Percentiles rank a stretch among this genome's conserved stretches.
Evolutionary conservation across 2,329 filamentous ascomycete species (phyloP).

Genomic region (Leptodontidium sp.): DNA sequence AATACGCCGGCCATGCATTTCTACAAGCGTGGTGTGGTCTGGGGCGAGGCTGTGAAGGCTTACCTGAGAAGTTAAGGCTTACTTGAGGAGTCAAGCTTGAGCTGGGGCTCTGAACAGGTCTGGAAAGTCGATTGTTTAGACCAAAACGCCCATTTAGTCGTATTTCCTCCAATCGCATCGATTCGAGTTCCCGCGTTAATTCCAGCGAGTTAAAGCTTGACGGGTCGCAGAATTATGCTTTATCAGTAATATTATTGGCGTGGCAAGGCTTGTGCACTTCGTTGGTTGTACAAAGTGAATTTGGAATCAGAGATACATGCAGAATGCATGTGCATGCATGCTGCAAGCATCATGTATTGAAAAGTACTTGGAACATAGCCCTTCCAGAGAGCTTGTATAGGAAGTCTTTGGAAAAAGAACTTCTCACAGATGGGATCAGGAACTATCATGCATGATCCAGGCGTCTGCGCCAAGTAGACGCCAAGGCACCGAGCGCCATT

Average conservation of each 20-base stretch:
- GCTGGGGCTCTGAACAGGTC: not conserved
- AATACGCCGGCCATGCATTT: conserved; percentile 64
- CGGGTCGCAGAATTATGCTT: not conserved
- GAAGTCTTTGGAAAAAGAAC: not conserved
- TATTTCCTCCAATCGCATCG: conserved; percentile 5
- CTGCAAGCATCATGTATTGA: not conserved
- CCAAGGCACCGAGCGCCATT: not conserved
- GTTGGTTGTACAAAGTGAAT: not conserved
- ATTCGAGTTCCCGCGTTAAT: not conserved
- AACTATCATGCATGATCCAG: conserved; percentile 6
- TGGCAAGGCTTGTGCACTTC: not conserved
- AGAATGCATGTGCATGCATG: not conserved
- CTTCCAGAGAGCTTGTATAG: not conserved
- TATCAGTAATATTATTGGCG: not conserved
- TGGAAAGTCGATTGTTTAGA: not conserved
- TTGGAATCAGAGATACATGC: not conserved
- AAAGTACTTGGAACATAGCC: not conserved
- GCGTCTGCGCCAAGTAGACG: not conserved
- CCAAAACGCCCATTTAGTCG: not conserved
- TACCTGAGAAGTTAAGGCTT: conserved; percentile 39
- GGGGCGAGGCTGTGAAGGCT: conserved; percentile 43
- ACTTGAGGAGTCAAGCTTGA: not conserved
- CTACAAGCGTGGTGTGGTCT: conserved; percentile 59
- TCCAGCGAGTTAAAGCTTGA: not conserved
- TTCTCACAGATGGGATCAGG: conserved; percentile 4